Conservation (phyloP, 2,329 filamentous ascomycete species). For the Didymella pomorum region DNA sequence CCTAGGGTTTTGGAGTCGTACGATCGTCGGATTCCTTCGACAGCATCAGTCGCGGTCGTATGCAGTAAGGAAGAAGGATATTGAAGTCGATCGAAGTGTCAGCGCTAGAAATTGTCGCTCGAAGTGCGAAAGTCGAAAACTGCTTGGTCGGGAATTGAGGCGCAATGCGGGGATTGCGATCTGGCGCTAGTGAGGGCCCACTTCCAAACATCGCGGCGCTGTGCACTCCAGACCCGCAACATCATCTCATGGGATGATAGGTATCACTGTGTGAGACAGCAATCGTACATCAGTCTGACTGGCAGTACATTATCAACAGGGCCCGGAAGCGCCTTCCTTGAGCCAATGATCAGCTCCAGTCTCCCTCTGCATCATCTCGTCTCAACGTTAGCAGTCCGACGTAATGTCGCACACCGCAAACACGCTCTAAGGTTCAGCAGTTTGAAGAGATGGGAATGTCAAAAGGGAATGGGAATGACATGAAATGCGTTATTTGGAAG, state of each 20-base stretch:
- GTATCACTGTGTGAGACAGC: slow-evolving; percentile 3
- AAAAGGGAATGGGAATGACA: background rate
- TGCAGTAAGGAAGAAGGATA: background rate
- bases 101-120: background rate
- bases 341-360: slow-evolving; percentile 6
- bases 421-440: background rate
- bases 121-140: background rate
- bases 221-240: background rate
- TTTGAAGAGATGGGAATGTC: background rate
- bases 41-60: background rate
- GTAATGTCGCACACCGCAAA: slow-evolving; percentile 16
- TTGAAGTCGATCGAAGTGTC: background rate
- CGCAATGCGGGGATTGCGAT: background rate
- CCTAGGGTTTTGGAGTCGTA: background rate
- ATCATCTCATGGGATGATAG: background rate
- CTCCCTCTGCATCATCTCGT: background rate
- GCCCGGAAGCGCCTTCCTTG: background rate
- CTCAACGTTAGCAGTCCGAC: background rate
- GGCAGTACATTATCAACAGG: background rate
- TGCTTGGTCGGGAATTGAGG: slow-evolving; percentile 3
- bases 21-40: background rate
- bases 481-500: background rate
- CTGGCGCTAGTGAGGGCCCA: background rate
- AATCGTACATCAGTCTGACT: background rate
- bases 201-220: background rate